Evolutionary conservation across 2,329 filamentous ascomycete genomes (phyloP), one percentile per base, ranked within the genome.

Genomic region (Curvularia verruculosa): DNA sequence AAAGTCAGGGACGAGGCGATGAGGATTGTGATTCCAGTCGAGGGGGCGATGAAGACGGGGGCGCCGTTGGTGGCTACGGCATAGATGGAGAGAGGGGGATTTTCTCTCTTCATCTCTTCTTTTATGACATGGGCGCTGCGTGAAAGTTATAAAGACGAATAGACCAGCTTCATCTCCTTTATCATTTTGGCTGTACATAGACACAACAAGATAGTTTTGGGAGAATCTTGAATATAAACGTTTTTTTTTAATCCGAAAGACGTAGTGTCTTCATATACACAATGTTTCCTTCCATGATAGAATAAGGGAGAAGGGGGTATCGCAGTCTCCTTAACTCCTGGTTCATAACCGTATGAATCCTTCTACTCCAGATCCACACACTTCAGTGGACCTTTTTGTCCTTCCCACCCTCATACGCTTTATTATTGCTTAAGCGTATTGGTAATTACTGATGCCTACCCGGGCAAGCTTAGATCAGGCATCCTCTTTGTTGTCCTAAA

Each of bases 1-100:
- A 74, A 63, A 54, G 72, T 74, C 1, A 64, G 71, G 52, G 57
- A 64, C 59, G 71, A 73, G 61, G 64, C 68, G 3, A 60, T 75
- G 65, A 62, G 64, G 47, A 43, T 74, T 3, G 63, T 65, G 47
- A 65, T 74, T 53, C 65, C 67, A 0, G 56, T 53, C 23, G 70
- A 75, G 23, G 56, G 54, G 45, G 64, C 63, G 5, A 49, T 19
- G 46, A 65, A 61, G 40, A 75, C 72, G 2, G 70, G 65, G 3
- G 9, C n/a, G 28, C 24, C 24, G 40, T n/a, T 28, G 23, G 23
- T 19, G n/a, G 50, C 19, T 19, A 23, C 18, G 34, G 34, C 12
- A 15, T 31, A 31, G 28, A 31, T 2, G 10, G 26, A 8, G 24
- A 26, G 2, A 4, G 24, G 24, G 24, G 24, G 8, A 8, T 26